phyloP scores from a whole-genome alignment of 2,329 filamentous ascomycete genomes.

The Trichoderma hamatum region DNA sequence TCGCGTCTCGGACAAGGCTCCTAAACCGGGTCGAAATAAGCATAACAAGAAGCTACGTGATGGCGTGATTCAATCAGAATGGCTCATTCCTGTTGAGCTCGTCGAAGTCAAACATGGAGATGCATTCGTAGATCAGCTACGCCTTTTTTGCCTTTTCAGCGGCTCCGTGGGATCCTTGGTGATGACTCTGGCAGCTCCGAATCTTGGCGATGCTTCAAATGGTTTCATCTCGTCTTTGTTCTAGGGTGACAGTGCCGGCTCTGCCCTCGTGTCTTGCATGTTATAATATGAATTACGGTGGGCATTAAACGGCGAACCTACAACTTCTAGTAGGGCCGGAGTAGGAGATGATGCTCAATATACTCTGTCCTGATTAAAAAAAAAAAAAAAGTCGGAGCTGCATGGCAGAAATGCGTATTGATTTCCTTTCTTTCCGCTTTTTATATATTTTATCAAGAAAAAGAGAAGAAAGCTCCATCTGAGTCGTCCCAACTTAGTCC shows the following conservation, averaged over 20 bases:
- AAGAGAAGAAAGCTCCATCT: not conserved
- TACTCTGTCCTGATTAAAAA: not conserved
- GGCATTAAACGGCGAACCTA: not conserved
- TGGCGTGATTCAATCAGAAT: not conserved
- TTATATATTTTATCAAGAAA: not conserved
- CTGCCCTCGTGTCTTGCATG: not conserved
- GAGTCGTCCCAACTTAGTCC: not conserved
- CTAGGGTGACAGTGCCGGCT: not conserved
- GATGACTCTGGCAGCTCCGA: not conserved
- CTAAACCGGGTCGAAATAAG: constrained; percentile 4
- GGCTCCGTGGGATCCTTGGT: not conserved
- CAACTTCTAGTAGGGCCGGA: not conserved
- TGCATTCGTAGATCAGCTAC: not conserved
- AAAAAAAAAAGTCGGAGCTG: too few relatives aligned
- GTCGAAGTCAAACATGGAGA: not conserved
- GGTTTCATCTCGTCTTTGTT: not conserved
- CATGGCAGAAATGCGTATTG: too few relatives aligned
- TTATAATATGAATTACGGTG: not conserved
- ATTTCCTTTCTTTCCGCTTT: not conserved
- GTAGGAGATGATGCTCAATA: not conserved
- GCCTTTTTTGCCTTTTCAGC: not conserved
- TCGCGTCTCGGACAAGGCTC: not conserved
- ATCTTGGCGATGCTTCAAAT: not conserved
- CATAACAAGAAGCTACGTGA: constrained; percentile 18
- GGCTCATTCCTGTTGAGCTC: not conserved